Percentiles rank a stretch among this genome's conserved stretches.
Conservation (phyloP, 441 rosid species). For the Corymbia calophylla region DNA sequence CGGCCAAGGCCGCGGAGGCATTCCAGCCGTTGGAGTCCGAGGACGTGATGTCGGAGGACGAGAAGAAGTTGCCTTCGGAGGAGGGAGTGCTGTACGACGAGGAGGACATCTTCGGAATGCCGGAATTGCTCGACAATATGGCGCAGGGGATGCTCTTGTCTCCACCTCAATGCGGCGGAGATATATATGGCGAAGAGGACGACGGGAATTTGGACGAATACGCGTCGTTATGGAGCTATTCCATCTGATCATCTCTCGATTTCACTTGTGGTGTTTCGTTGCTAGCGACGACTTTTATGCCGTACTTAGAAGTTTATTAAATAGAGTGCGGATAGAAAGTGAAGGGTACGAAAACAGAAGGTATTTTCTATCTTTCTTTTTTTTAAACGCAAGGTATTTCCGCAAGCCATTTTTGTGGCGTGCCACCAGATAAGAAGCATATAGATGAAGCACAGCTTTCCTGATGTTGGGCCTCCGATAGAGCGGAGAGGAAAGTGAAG, state of each 20-base stretch:
- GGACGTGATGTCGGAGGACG: not conserved
- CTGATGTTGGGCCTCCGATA: not conserved
- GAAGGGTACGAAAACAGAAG: not conserved
- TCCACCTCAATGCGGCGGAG: conserved; percentile 37
- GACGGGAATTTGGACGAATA: conserved; percentile 29
- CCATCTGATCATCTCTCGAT: not conserved
- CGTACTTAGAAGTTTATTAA: not conserved
- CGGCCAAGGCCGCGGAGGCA: conserved; percentile 60
- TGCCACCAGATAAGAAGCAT: too few species aligned
- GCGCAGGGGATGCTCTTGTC: conserved; percentile 77
- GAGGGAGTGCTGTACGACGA: conserved; percentile 25
- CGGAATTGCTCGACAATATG: conserved; percentile 44
- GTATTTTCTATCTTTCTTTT: not conserved
- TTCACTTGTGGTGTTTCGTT: not conserved
- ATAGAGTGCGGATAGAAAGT: not conserved
- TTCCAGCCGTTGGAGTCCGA: conserved; percentile 18
- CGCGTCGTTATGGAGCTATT: conserved; percentile 59
- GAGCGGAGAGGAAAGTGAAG: not conserved
- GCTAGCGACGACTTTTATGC: not conserved
- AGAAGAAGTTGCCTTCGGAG: not conserved
- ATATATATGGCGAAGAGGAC: not conserved
- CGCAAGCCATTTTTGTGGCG: not conserved
- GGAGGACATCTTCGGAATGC: conserved; percentile 50
- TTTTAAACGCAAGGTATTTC: not conserved
- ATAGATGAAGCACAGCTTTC: not conserved